phyloP scores from a whole-genome alignment of 495 filamentous ascomycete species.

The Neurospora hispaniola region DNA sequence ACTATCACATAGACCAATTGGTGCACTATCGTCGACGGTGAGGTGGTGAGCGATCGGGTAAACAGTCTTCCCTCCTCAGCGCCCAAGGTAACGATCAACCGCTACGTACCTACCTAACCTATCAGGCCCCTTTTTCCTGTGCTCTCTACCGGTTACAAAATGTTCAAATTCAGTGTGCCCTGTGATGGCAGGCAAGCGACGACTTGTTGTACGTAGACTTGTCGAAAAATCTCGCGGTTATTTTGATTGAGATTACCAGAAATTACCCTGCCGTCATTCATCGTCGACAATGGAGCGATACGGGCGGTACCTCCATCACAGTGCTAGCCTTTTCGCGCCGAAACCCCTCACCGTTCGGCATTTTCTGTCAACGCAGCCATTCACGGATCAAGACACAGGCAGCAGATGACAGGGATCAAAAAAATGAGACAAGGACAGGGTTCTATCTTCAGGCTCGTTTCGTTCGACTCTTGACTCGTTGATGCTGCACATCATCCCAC shows the following conservation, averaged over 20 bases:
- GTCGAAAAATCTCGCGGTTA: not conserved
- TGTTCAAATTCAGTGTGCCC: not conserved
- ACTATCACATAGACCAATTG: not conserved
- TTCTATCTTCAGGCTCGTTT: slow-evolving; percentile 15
- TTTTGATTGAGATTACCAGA: not conserved
- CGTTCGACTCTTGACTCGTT: slow-evolving; percentile 24
- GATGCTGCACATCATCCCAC: slow-evolving; percentile 26
- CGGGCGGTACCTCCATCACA: slow-evolving; percentile 10
- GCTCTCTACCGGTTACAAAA: not conserved
- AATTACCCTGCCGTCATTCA: slow-evolving; percentile 7
- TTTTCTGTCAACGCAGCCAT: slow-evolving; percentile 14
- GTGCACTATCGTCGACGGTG: not conserved
- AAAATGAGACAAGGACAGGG: slow-evolving; percentile 6
- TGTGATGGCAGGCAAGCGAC: not conserved
- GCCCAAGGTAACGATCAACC: not conserved
- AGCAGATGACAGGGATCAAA: slow-evolving; percentile 13
- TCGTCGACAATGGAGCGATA: slow-evolving; percentile 9
- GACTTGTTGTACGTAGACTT: not conserved
- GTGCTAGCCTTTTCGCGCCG: slow-evolving; percentile 12
- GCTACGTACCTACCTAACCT: not conserved
- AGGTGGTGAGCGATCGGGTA: not conserved
- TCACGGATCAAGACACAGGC: slow-evolving; percentile 12
- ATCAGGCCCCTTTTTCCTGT: not conserved
- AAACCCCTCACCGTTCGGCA: slow-evolving; percentile 15
- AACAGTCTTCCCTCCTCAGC: not conserved